These are phyloP conservation scores for Gautieria morchelliformis DNA, from an alignment of 768 basidiomycete species.

Conservation along the genomic window DNA sequence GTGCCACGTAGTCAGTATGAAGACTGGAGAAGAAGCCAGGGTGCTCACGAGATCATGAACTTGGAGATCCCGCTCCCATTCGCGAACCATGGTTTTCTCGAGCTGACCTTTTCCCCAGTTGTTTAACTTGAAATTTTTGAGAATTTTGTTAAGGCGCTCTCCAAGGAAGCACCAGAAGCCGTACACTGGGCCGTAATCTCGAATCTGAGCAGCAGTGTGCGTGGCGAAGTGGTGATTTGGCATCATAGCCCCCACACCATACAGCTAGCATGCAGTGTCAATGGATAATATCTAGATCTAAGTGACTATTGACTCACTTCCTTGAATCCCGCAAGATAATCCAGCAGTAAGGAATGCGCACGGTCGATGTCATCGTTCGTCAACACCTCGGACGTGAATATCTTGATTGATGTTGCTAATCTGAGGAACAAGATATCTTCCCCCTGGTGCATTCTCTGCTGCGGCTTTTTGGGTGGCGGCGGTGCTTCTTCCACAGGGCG, in stretches of 20 bases:
- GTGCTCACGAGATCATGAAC: constrained; percentile 11
- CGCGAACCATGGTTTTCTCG: constrained; percentile 23
- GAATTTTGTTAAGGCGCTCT: constrained; percentile 22
- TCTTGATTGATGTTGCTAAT: neutral
- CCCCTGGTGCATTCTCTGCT: neutral
- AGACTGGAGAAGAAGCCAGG: too few relatives aligned
- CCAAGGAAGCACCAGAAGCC: constrained; percentile 26
- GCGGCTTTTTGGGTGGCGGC: too few relatives aligned
- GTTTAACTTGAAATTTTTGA: neutral
- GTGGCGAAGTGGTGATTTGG: constrained; percentile 31
- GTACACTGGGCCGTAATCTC: constrained; percentile 19
- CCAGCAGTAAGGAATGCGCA: neutral
- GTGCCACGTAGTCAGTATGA: too few relatives aligned
- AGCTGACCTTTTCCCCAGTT: constrained; percentile 19
- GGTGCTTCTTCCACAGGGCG: neutral
- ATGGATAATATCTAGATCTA: too few relatives aligned
- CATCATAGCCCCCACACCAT: constrained; percentile 20
- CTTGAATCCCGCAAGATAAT: too few relatives aligned
- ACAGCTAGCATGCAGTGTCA: too few relatives aligned
- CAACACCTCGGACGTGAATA: neutral
- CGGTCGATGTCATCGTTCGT: neutral
- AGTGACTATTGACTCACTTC: too few relatives aligned
- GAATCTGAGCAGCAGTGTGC: constrained; percentile 19
- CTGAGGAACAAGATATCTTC: neutral
- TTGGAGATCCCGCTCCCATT: constrained; percentile 12